Conservation (phyloP, 306 rosid species). For the Trifolium pratense region DNA sequence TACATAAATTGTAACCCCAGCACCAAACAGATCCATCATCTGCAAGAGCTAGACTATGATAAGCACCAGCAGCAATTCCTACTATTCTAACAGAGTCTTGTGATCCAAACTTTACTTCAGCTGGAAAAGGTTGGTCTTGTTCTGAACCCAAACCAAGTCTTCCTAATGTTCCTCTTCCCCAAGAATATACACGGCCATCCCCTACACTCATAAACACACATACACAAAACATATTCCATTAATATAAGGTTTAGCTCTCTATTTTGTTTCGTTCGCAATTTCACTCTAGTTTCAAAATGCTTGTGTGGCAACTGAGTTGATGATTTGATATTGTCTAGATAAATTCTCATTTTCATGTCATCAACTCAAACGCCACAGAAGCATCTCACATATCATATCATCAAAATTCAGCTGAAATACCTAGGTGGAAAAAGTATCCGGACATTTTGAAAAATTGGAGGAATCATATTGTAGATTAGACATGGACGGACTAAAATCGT, state of each 20-base stretch:
- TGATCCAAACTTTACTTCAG: slow-evolving; percentile 57
- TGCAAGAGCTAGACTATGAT: slow-evolving; percentile 87
- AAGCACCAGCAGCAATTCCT: slow-evolving; percentile 87
- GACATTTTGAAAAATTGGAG: not conserved
- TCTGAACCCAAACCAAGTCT: slow-evolving; percentile 77
- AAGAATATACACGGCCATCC: slow-evolving; percentile 77
- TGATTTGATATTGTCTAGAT: not conserved
- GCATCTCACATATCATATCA: not conserved
- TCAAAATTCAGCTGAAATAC: too few species aligned
- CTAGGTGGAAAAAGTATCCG: not conserved
- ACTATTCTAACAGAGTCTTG: slow-evolving; percentile 53
- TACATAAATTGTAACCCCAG: slow-evolving; percentile 95
- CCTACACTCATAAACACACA: slow-evolving; percentile 45
- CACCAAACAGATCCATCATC: slow-evolving; percentile 94
- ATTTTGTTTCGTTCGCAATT: not conserved
- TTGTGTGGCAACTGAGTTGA: not conserved
- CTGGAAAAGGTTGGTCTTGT: slow-evolving; percentile 65
- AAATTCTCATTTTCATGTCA: not conserved
- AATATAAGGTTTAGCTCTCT: not conserved
- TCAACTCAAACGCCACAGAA: not conserved
- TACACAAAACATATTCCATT: not conserved
- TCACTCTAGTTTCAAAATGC: not conserved
- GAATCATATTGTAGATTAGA: not conserved
- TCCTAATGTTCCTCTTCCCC: slow-evolving; percentile 96
- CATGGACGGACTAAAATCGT: not conserved